Evolutionary conservation across 1,284 basidiomycete genomes (phyloP).

Genomic region (Cerioporus squamosus): DNA sequence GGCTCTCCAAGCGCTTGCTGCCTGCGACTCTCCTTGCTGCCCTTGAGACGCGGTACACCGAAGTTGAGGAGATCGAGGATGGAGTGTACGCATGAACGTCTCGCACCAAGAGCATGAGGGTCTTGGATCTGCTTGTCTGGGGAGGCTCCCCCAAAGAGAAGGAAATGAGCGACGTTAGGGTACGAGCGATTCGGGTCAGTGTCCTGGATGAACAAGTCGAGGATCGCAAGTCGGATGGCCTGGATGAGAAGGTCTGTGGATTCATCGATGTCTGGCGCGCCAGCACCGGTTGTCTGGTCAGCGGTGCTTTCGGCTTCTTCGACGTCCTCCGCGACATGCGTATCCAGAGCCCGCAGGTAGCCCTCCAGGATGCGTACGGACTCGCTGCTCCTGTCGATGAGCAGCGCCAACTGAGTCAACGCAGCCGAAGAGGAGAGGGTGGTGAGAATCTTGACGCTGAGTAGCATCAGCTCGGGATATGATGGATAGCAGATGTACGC

Average conservation of each 20-base stretch:
- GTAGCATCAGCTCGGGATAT: slow-evolving; percentile 76
- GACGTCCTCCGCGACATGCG: slow-evolving; percentile 64
- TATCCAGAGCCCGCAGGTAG: slow-evolving; percentile 73
- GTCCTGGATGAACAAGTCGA: slow-evolving; percentile 85
- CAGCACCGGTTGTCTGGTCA: slow-evolving; percentile 71
- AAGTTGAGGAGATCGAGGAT: slow-evolving; percentile 78
- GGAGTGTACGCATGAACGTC: slow-evolving; percentile 79
- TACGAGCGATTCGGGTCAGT: slow-evolving; percentile 69
- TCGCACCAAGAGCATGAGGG: slow-evolving; percentile 73
- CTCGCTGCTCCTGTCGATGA: slow-evolving; percentile 85
- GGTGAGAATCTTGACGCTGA: slow-evolving; percentile 82
- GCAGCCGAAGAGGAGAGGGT: slow-evolving; percentile 64
- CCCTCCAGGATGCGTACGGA: slow-evolving; percentile 87
- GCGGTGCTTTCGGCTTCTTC: slow-evolving; percentile 59
- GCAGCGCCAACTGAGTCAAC: slow-evolving; percentile 74
- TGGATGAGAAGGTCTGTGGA: slow-evolving; percentile 57
- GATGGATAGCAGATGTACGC: slow-evolving; percentile 78
- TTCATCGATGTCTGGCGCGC: slow-evolving; percentile 60
- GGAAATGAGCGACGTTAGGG: slow-evolving; percentile 90
- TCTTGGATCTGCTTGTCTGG: slow-evolving; percentile 70
- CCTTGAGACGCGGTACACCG: slow-evolving; percentile 64
- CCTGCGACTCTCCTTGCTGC: slow-evolving; percentile 46
- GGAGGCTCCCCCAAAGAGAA: slow-evolving; percentile 74
- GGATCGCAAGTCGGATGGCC: slow-evolving; percentile 78
- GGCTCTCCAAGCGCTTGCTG: slow-evolving; percentile 44